Evolutionary conservation across 768 basidiomycete genomes (phyloP).

Genomic region (Boletus patriciae): DNA sequence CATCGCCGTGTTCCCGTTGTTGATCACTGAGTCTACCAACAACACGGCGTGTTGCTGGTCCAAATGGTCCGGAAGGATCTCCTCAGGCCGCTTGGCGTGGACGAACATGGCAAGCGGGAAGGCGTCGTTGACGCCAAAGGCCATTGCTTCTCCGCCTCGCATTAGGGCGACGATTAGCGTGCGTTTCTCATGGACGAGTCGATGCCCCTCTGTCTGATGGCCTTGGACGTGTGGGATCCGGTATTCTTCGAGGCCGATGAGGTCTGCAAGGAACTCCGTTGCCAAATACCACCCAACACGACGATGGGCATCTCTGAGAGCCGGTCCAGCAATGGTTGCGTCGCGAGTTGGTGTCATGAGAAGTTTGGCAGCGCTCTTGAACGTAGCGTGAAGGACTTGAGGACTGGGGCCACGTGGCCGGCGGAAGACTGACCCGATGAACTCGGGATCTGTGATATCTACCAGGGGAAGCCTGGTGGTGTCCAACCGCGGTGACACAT

Average conservation of each 20-base stretch:
- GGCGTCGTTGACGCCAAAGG: conserved; percentile 14
- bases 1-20: conserved; percentile 13
- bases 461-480: conserved; percentile 16
- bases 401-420: conserved; percentile 10
- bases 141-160: conserved; percentile 16
- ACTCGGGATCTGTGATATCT: conserved; percentile 16
- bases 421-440: conserved; percentile 14
- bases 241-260: conserved; percentile 17
- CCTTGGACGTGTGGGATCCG: conserved; percentile 16
- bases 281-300: conserved; percentile 18
- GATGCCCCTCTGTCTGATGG: conserved; percentile 16
- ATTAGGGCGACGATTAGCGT: conserved; percentile 16
- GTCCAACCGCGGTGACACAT: conserved; percentile 12
- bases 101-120: conserved; percentile 17
- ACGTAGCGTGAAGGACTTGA: conserved; percentile 15
- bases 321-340: conserved; percentile 15
- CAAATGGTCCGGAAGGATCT: conserved; percentile 14
- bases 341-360: conserved; percentile 16
- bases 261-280: conserved; percentile 18
- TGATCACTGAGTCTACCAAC: conserved; percentile 18
- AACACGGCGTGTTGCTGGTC: conserved; percentile 14
- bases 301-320: conserved; percentile 18
- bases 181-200: conserved; percentile 13
- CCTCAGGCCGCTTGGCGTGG: conserved; percentile 16
- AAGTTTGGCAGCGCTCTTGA: conserved; percentile 13